phyloP scores from a whole-genome alignment of 2,329 filamentous ascomycete species.

The Aspergillus sp. region DNA sequence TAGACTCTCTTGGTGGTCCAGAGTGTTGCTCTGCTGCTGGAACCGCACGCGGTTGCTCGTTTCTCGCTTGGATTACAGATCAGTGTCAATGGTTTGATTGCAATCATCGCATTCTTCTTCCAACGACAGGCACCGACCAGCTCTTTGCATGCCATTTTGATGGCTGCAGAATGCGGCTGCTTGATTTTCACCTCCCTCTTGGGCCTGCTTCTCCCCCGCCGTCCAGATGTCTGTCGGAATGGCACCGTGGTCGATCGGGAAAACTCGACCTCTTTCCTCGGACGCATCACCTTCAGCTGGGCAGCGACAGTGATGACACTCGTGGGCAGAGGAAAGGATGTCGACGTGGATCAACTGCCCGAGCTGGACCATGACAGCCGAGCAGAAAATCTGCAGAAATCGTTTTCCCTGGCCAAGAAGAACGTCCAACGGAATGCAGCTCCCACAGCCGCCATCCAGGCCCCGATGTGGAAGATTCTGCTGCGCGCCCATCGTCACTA shows the following conservation, averaged over 20 bases:
- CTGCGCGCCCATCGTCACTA: background rate
- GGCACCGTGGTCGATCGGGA: constrained; percentile 55
- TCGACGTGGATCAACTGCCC: constrained; percentile 59
- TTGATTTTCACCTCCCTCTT: too few species aligned
- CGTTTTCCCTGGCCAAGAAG: background rate
- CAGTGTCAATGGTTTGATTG: too few species aligned
- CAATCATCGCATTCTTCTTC: too few species aligned
- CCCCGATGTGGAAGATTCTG: background rate
- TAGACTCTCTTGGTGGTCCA: too few species aligned
- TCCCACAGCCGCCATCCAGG: background rate
- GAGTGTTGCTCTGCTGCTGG: too few species aligned
- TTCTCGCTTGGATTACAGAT: too few species aligned
- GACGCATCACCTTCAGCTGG: constrained; percentile 61
- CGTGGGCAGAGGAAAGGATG: constrained; percentile 55
- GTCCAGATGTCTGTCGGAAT: constrained; percentile 59
- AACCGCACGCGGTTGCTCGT: too few species aligned
- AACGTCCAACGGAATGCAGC: background rate
- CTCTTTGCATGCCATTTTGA: too few species aligned
- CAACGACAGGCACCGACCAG: too few species aligned
- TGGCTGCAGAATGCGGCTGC: too few species aligned
- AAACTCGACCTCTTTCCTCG: constrained; percentile 54
- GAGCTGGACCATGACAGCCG: constrained; percentile 51
- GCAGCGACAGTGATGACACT: constrained; percentile 46
- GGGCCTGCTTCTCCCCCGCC: constrained; percentile 45
- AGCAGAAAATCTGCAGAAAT: constrained; percentile 37